These are phyloP conservation scores for Micractinium conductrix DNA, from an alignment of 139 green algal species.

Conservation along the genomic window DNA sequence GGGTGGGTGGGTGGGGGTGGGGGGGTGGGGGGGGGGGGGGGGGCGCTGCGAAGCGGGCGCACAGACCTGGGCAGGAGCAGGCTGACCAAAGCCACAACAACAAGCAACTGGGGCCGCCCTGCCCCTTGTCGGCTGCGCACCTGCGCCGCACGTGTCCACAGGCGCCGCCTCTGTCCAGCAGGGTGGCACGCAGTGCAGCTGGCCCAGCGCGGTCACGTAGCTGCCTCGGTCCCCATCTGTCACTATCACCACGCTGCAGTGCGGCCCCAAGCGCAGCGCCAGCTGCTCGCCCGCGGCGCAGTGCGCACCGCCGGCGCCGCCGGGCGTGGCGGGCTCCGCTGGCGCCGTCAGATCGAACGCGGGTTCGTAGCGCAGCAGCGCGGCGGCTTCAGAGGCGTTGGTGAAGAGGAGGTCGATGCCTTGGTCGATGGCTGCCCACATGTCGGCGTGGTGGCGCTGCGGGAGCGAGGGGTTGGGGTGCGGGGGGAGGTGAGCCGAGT, in stretches of 20 bases:
- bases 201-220: slow-evolving; percentile 63
- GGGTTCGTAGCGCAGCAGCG: slow-evolving; percentile 33
- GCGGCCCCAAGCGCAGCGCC: slow-evolving; percentile 58
- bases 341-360: background rate
- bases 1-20: too few relatives aligned
- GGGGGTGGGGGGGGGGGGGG: too few relatives aligned
- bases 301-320: slow-evolving; percentile 12
- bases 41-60: too few relatives aligned
- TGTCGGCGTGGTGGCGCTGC: slow-evolving; percentile 60
- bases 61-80: too few relatives aligned
- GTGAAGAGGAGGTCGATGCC: slow-evolving; percentile 87
- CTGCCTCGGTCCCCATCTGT: slow-evolving; percentile 84
- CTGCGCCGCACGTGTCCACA: slow-evolving; percentile 91
- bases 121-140: background rate
- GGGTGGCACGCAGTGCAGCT: slow-evolving; percentile 67
- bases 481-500: too few relatives aligned
- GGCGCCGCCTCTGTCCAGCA: slow-evolving; percentile 70
- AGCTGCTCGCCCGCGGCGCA: slow-evolving; percentile 50
- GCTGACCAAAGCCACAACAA: too few relatives aligned
- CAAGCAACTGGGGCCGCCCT: too few relatives aligned
- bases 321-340: background rate
- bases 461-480: too few relatives aligned
- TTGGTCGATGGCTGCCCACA: slow-evolving; percentile 58
- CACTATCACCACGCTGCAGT: slow-evolving; percentile 77
- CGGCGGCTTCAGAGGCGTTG: slow-evolving; percentile 68